Base-by-base conservation (phyloP, 139 green algal species). In the Picochlorum sp. region DNA sequence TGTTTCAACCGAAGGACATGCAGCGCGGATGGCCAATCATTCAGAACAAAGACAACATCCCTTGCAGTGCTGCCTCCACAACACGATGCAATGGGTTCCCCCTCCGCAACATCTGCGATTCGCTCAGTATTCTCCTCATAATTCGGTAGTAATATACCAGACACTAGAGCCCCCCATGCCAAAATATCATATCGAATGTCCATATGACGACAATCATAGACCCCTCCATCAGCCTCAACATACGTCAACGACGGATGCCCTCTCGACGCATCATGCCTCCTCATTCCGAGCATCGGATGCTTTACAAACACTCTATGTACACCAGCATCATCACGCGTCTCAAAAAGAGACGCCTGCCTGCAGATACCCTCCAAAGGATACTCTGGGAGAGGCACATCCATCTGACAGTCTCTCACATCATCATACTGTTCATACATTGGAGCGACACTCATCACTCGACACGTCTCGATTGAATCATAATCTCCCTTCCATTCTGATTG, bases 241-340 rank as follows among this genome's bases (percentile, higher is more conserved):
- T 87, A 84, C 0, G 78, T 82, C 60, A 75, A 77, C 9, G 69
- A 65, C 30, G 20, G 45, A 2, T 51, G 59, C 47, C 47, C 18
- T 14, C 63, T 61, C 0, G 13, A 68, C 15, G 41, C 54, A 37
- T 47, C 63, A 34, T 21, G 34, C 38, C 68, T 65, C 49, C 76
- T 71, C 28, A 82, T 76, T 26, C 65, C 54, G 14, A 82, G 90
- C 1, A 89, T 28, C 0, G 82, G 82, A 62, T 95, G 88, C 65
- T 89, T 78, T 3, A 95, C 83, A 77, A 95, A 94, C 13, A 93
- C 81, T 10, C 79, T 74, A 28, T 85, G 56, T 26, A 94, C 87
- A 20, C 86, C 84, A 6, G 68, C 62, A 11, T 70, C 49, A 10
- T 41, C 34, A 41, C 1, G 34, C 8, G 34, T 41, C 34, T 41